Evolutionary conservation across 2,329 filamentous ascomycete species (phyloP).

Genomic region (Claviceps sorghi): DNA sequence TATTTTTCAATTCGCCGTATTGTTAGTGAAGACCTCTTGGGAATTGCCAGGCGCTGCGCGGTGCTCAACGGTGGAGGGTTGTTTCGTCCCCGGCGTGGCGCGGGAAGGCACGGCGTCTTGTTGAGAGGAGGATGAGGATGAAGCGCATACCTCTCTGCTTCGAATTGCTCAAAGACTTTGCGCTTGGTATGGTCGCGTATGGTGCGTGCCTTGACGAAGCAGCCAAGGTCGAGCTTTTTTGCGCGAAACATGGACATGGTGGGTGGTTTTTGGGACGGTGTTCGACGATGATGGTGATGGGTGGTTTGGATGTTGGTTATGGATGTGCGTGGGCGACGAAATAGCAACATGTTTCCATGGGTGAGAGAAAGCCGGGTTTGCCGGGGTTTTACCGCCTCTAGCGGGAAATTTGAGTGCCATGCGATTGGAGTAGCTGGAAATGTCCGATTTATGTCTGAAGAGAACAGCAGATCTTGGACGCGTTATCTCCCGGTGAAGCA

Average conservation of each 20-base stretch:
- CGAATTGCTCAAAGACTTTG: constrained; percentile 73
- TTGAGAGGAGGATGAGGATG: not conserved
- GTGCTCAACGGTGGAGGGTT: not conserved
- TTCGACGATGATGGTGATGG: not conserved
- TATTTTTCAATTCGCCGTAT: not conserved
- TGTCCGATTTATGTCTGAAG: not conserved
- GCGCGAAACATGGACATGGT: constrained; percentile 74
- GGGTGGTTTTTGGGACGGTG: constrained; percentile 12
- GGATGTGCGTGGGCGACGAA: not conserved
- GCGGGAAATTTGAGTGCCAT: not conserved
- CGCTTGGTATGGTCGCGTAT: constrained; percentile 96
- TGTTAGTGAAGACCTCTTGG: not conserved
- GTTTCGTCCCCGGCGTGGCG: not conserved
- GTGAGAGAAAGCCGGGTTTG: not conserved
- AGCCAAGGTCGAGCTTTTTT: constrained; percentile 79
- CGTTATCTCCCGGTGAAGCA: no score
- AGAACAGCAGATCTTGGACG: not conserved
- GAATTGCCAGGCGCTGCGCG: not conserved
- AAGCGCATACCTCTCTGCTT: constrained; percentile 71
- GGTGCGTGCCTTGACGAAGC: constrained; percentile 71
- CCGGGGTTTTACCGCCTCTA: not conserved
- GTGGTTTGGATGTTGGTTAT: not conserved
- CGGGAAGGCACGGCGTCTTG: not conserved
- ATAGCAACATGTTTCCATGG: not conserved
- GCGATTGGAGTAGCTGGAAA: not conserved